Evolutionary conservation across 129 eudicot genomes (phyloP).

Genomic region (Flaveria trinervia): DNA sequence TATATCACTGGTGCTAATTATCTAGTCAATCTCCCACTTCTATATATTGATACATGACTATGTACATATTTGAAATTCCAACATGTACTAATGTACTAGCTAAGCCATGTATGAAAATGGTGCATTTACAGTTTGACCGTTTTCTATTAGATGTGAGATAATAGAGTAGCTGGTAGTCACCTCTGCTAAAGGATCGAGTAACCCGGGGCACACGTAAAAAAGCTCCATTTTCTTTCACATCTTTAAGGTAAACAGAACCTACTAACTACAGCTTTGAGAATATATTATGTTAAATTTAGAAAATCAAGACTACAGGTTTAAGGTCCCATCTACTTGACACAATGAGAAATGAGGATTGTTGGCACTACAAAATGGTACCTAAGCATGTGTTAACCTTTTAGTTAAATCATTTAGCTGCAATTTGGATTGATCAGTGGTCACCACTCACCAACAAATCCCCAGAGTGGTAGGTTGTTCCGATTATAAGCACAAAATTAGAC

Average conservation of each 20-base stretch:
- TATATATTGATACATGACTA: not conserved
- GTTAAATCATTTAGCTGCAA: not conserved
- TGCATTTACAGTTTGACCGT: not conserved
- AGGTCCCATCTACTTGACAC: not conserved
- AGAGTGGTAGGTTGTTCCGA: not conserved
- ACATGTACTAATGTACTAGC: not conserved
- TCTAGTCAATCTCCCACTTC: not conserved
- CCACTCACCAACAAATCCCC: not conserved
- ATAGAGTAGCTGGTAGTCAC: not conserved
- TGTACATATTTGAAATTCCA: constrained; percentile 4
- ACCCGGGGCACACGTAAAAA: not conserved
- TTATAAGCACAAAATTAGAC: not conserved
- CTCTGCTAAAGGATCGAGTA: not conserved
- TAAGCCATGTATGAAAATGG: not conserved
- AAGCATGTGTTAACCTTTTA: not conserved
- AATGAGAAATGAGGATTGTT: not conserved
- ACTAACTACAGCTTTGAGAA: not conserved
- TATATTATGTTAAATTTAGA: not conserved
- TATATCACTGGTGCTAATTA: constrained; percentile 1
- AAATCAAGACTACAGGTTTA: not conserved
- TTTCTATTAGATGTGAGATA: not conserved
- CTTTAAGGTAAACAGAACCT: not conserved
- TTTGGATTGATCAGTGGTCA: not conserved
- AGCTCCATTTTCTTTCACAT: not conserved
- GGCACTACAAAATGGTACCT: not conserved